Percentiles rank a stretch among this genome's conserved stretches.
Conservation (phyloP, 768 basidiomycete genomes). For the Leccinum disarticulatum region DNA sequence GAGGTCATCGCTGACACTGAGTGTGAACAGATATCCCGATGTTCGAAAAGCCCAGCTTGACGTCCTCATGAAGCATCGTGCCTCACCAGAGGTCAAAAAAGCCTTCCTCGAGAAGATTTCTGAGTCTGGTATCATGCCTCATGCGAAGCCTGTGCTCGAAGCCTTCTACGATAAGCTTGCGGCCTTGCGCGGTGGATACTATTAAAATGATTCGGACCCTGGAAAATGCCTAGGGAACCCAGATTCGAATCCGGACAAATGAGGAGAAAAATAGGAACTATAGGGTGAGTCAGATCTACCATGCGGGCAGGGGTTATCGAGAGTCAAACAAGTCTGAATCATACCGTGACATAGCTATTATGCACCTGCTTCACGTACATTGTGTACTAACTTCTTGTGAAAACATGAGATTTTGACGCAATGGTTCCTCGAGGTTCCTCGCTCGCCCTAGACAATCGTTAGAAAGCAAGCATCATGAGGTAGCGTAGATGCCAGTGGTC, state of each 20-base stretch:
- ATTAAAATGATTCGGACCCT: too few species aligned
- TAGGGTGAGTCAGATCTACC: too few species aligned
- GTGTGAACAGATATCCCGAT: conserved; percentile 17
- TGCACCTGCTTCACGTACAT: too few species aligned
- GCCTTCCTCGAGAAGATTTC: conserved; percentile 13
- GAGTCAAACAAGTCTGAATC: too few species aligned
- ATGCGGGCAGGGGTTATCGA: too few species aligned
- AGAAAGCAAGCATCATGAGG: conserved; percentile 71
- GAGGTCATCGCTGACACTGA: background rate
- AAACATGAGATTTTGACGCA: too few species aligned
- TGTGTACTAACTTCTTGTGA: too few species aligned
- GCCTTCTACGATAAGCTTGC: conserved; percentile 19
- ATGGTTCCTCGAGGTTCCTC: conserved; percentile 53
- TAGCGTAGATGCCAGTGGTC: conserved; percentile 64
- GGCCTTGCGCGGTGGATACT: background rate
- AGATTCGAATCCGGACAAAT: too few species aligned
- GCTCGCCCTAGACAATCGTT: conserved; percentile 53
- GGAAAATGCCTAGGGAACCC: too few species aligned
- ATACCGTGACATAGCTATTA: too few species aligned
- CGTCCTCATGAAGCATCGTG: conserved; percentile 9
- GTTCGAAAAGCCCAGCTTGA: conserved; percentile 22
- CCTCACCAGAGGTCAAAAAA: conserved; percentile 15
- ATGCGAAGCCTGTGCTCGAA: conserved; percentile 13
- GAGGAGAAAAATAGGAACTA: too few species aligned
- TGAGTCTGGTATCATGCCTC: conserved; percentile 4